Evolutionary conservation across 768 basidiomycete species (phyloP).

Genomic region (Albatrellus ellisii): DNA sequence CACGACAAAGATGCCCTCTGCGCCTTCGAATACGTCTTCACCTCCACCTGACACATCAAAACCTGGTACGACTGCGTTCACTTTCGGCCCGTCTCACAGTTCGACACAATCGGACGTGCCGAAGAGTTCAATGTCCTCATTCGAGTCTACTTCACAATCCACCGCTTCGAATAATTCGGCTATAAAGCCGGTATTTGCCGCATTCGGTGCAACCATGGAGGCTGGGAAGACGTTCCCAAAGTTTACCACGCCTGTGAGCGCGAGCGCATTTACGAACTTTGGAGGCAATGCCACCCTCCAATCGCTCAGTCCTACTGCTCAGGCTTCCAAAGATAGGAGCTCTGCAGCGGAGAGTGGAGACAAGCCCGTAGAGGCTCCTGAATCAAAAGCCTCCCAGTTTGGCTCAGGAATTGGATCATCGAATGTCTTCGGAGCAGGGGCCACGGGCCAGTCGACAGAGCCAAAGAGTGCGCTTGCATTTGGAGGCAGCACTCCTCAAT

Average conservation of each 20-base stretch:
- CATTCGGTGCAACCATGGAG: not conserved
- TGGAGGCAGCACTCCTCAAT: too few relatives aligned
- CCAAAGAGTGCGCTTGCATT: too few relatives aligned
- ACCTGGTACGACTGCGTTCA: slow-evolving; percentile 6
- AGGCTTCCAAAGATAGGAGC: too few relatives aligned
- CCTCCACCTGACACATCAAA: not conserved
- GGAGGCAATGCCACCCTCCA: too few relatives aligned
- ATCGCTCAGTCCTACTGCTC: too few relatives aligned
- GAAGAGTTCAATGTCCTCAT: not conserved
- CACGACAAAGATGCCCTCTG: slow-evolving; percentile 7
- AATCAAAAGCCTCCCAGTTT: too few relatives aligned
- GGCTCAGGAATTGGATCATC: too few relatives aligned
- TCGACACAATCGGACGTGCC: not conserved
- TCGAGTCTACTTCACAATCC: not conserved
- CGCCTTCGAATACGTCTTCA: slow-evolving; percentile 6
- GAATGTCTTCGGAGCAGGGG: too few relatives aligned
- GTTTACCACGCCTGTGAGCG: not conserved
- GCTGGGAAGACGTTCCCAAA: not conserved
- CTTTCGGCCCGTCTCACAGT: slow-evolving; percentile 7
- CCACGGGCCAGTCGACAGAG: too few relatives aligned
- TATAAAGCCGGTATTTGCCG: not conserved
- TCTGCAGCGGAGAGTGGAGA: too few relatives aligned
- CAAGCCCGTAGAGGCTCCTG: too few relatives aligned
- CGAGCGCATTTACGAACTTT: not conserved
- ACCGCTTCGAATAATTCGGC: not conserved